Base-by-base conservation (phyloP, 805 yeast species). In the Kockiozyma suomiensis region DNA sequence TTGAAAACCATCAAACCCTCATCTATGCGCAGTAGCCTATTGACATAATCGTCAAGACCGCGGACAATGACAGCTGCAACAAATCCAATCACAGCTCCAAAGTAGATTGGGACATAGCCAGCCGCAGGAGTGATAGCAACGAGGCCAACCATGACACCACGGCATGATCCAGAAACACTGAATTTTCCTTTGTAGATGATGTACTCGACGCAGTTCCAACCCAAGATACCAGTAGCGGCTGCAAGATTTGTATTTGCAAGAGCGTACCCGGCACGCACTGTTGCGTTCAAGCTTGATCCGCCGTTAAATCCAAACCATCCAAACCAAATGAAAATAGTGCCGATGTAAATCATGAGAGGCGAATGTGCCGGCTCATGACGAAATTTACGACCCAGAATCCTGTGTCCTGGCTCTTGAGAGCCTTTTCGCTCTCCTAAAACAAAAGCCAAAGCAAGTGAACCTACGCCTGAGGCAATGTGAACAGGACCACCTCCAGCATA, bases 301-400 rank as follows among this genome's bases (percentile, higher is more conserved):
- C 97, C 97, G 81, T 94, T 94, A 84, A 94, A 94, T 35, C 97
- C 97, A 71, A 91, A 91, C 99, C 99, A 94, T 35, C 98, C 99
- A 70, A 94, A 91, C 97, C 97, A 93, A 68, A 94, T 82, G 79
- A 94, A 88, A 5, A 89, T 87, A 15, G 97, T 91, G 57, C 99
- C 99, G 58, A 94, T 77, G 17, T 92, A 97, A 57, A 91, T 90
- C 54, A 91, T 84, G 6, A 96, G 82, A 41, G 93, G 96, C n/a
- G 93, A 87, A 74, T 93, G 97, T 30, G 99, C 98, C 12, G 58
- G 42, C 8, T 47, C 15, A 17, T 30, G 32, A 1, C 8, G 25
- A 19, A 54, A 41, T 26, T 33, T 42, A 12, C 35, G 41, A 12
- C 46, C 42, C n/a, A 40, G 32, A 7, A 48, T 28, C 32, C 56